Base-by-base conservation (phyloP, 202 grass and related monocot species). In the Elaeis oleifera region DNA sequence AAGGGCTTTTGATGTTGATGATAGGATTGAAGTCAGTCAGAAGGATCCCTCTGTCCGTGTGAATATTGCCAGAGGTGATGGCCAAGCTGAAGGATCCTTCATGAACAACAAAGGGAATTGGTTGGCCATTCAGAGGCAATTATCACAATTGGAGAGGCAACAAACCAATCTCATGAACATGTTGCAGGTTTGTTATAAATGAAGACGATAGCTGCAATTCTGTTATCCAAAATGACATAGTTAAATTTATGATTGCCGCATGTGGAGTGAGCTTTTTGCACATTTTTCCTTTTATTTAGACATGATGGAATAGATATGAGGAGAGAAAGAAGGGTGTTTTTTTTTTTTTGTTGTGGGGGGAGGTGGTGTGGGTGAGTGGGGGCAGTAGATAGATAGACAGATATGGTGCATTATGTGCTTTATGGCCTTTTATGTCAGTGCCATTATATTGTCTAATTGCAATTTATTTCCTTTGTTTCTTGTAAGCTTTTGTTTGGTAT, bases 131-230 rank as follows among this genome's bases (percentile, higher is more conserved):
- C 94, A 94, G 57, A 94, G 78, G 53, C 94, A 99, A 27, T 63
- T 99, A 20, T 53, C 80, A 20, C 88, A 80, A 36, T 69, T 99
- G 70, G 94, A 99, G 82, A 94, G 85, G 57, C 94, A 99, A 67
- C 94, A 99, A 81, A 62, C 94, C 7, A 80, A 83, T 82, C 82
- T 99, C 27, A 80, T 94, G 88, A 99, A 86, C 80, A 99, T 99
- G 85, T 67, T 99, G 69, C 94, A 99, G 94, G 94, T 99, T 77
- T 51, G 76, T 80, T 27, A 18, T 55, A 56, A 56, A 25, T 5
- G 2, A 44, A 44, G 36, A 14, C 0, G 36, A 13, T 44, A 44
- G 36, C 36, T 3, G 6, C 1, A 15, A 17, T 63, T 2, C n/a
- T 28, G 11, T 72, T 23, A 23, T 21, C 18, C 11, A 23, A 23